Conservation (phyloP, 73 alveolate genomes). For the Paramecium caudatum region DNA sequence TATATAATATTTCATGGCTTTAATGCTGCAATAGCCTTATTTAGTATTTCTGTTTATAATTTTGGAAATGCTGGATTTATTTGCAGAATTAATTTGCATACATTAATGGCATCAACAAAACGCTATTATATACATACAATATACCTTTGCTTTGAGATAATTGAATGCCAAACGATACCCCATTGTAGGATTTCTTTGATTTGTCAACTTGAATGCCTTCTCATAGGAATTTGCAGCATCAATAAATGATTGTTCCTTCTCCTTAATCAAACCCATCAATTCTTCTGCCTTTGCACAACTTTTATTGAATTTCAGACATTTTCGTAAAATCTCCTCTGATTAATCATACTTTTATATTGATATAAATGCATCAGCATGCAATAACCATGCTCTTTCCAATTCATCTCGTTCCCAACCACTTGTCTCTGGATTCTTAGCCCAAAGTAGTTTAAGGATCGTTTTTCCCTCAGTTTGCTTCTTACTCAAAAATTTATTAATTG, state of each 20-base stretch:
- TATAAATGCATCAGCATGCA: conserved; percentile 94
- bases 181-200: conserved; percentile 92
- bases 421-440: conserved; percentile 51
- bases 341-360: conserved; percentile 87
- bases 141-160: conserved; percentile 91
- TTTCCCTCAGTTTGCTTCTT: conserved; percentile 92
- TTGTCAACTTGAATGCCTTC: conserved; percentile 95
- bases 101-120: conserved; percentile 27
- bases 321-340: conserved; percentile 88
- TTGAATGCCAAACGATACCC: conserved; percentile 97
- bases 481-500: conserved; percentile 88
- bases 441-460: conserved; percentile 71
- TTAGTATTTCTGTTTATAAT: conserved; percentile 22
- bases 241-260: conserved; percentile 89
- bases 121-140: background rate
- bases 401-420: conserved; percentile 85
- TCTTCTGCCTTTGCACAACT: conserved; percentile 97
- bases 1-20: background rate
- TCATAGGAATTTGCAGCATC: conserved; percentile 95
- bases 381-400: conserved; percentile 96
- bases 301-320: conserved; percentile 84
- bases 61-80: conserved; percentile 51
- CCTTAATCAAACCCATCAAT: conserved; percentile 94
- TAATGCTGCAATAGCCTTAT: conserved; percentile 38
- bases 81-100: conserved; percentile 35